Evolutionary conservation across 208 protist species (phyloP).

Genomic region (Acanthamoeba lugdunensis): DNA sequence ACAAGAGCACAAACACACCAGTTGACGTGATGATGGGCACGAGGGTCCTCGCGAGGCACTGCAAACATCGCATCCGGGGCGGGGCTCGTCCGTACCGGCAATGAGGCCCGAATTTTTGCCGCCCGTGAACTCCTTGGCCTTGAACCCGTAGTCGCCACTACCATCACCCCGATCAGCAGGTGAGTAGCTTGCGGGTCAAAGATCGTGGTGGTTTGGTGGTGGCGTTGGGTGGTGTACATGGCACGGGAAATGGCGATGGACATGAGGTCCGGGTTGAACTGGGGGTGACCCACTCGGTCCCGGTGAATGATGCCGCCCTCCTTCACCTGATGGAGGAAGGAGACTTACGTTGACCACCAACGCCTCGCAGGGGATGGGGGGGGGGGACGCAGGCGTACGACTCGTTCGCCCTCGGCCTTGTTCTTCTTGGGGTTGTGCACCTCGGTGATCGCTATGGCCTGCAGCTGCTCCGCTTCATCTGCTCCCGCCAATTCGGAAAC

Average conservation of each 20-base stretch:
- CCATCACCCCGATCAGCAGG: background rate
- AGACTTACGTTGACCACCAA: background rate
- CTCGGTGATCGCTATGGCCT: constrained; percentile 1
- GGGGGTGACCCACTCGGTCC: constrained; percentile 59
- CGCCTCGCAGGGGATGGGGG: background rate
- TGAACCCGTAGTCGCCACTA: constrained; percentile 65
- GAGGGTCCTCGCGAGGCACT: too few species aligned
- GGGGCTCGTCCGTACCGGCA: background rate
- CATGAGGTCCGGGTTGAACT: constrained; percentile 65
- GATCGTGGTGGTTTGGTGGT: background rate
- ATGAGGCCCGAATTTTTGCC: constrained; percentile 36
- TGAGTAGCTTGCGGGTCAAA: too few species aligned
- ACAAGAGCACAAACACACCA: background rate
- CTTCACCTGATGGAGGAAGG: background rate
- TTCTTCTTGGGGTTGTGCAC: constrained; percentile 68
- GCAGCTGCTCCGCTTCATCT: background rate
- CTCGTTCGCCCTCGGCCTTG: constrained; percentile 42
- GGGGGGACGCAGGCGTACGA: background rate
- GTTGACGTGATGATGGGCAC: too few species aligned
- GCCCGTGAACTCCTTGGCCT: constrained; percentile 52
- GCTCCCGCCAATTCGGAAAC: too few species aligned
- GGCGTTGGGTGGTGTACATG: too few species aligned
- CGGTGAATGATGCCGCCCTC: constrained; percentile 28
- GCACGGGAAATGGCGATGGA: constrained; percentile 64
- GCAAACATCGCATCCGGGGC: background rate